Percentiles rank a stretch among this genome's conserved stretches.
Evolutionary conservation across 1,284 basidiomycete genomes (phyloP).

Genomic region (Sporisorium sorghi): DNA sequence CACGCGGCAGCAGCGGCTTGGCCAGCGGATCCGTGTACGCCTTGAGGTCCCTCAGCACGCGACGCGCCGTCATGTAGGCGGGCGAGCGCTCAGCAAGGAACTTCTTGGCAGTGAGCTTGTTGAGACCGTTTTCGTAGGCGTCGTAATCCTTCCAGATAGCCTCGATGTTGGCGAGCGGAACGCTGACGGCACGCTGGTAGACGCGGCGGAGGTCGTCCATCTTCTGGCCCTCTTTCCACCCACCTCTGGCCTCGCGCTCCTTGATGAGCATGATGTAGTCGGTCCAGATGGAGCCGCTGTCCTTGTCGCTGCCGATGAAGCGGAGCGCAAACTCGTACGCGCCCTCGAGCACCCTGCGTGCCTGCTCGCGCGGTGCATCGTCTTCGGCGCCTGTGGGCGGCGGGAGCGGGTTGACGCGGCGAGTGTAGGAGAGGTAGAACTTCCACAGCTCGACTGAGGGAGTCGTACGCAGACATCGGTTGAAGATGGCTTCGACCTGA

Average conservation of each 20-base stretch:
- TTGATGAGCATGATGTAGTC: slow-evolving; percentile 85
- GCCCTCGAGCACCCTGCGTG: slow-evolving; percentile 80
- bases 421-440: slow-evolving; percentile 72
- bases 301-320: slow-evolving; percentile 81
- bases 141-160: slow-evolving; percentile 94
- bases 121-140: slow-evolving; percentile 88
- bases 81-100: slow-evolving; percentile 87
- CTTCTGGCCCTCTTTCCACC: slow-evolving; percentile 94
- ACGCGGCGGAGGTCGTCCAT: slow-evolving; percentile 91
- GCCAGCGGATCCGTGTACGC: slow-evolving; percentile 72
- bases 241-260: slow-evolving; percentile 74
- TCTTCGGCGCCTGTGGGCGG: slow-evolving; percentile 64
- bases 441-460: slow-evolving; percentile 88
- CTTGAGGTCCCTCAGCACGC: slow-evolving; percentile 84
- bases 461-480: slow-evolving; percentile 81
- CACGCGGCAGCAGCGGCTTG: slow-evolving; percentile 58
- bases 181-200: slow-evolving; percentile 91
- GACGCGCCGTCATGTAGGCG: slow-evolving; percentile 91
- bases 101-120: slow-evolving; percentile 94
- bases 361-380: slow-evolving; percentile 74
- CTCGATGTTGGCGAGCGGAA: slow-evolving; percentile 93
- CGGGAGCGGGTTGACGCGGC: slow-evolving; percentile 66
- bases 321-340: slow-evolving; percentile 94
- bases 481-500: slow-evolving; percentile 74
- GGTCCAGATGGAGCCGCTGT: slow-evolving; percentile 74